Base-by-base conservation (phyloP, 345 rosid genomes). In the Rhodamnia argentea region DNA sequence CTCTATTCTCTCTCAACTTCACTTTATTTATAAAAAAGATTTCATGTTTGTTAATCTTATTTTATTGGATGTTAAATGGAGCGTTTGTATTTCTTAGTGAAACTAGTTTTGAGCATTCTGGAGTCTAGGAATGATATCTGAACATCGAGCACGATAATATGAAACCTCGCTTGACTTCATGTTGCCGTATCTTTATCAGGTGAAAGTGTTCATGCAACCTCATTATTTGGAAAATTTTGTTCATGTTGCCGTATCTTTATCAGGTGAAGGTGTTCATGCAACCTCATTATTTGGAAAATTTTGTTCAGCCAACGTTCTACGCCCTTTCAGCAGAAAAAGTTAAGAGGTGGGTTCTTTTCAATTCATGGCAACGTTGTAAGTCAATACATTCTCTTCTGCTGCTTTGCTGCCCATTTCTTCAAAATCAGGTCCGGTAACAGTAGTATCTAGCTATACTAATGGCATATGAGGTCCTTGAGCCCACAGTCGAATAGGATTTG, bases 231-330 rank as follows among this genome's bases (percentile, higher is more conserved):
- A 94, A 40, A 98, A 96, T 87, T 96, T 97, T 90, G 98, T 97
- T 57, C 99, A 97, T 32, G 44, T 64, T 32, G 44, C 76, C 29
- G 50, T 52, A 83, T 53, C 26, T 10, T 83, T 53, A 24, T 83
- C 57, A 83, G 84, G 84, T 83, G 44, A 83, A 83, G 40, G 60
- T 83, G 44, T 83, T 83, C 15, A 26, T 44, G 87, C 90, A 95
- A 37, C 40, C 40, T 37, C 40, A 37, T 93, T 98, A 96, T 89
- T 87, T 96, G 83, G 89, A 94, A 40, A 98, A 96, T 87, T 96
- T 97, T 90, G 98, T 97, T 57, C 99, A 97, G 86, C 86, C 98
- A 76, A 94, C 99, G 54, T 96, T 97, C 90, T 90, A 93, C 91
- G 99, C 99, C 78, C 94, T 97, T 76, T 86, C 94, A 4, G 82